Evolutionary conservation across 2,329 filamentous ascomycete genomes (phyloP), one percentile per base, ranked within the genome.

Genomic region (Venturia oleaginea): DNA sequence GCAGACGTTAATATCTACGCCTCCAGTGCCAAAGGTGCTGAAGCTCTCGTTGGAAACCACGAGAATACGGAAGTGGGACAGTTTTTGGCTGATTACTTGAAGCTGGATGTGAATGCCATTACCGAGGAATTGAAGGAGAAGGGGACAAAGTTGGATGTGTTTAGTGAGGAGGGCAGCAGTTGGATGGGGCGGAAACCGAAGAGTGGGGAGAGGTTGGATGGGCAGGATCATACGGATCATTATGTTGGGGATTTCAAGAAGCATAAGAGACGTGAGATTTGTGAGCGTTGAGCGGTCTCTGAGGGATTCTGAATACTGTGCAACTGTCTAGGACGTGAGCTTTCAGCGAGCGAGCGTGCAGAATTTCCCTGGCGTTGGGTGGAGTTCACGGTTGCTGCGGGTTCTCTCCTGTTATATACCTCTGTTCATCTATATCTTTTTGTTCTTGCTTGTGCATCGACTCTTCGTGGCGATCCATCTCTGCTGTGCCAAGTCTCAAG

Each of bases 1-100:
- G 92, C 94, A 8, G 94, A 99, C 73, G 94, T 99, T 60, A 99
- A 99, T 75, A 91, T 99, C 69, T 99, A 97, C 77, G 88, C 90
- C 62, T 92, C 89, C 0, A 86, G 90, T 3, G 81, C 84, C 0
- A 81, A 84, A 43, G 77, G 79, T 37, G 84, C 87, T 0, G 81
- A 84, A 54, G 80, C 82, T 17, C 80, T 96, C 7, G 79, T 84
- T 3, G 93, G 93, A 8, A 97, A 97, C 74, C 87, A 95, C 64
- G 94, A 99, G 79, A 99, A 99, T 73, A 97, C 88, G 0, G 92
- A 97, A 32, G 83, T 99, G 0, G 94, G 94, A 40, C 79, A 83
- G 55, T 99, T 97, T 74, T 77, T 99, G 65, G 80, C 85, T 8
- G 79, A 86, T 10, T 99, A 94, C 71, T 83, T 99, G 0, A 84